Evolutionary conservation across 345 rosid genomes (phyloP), one percentile per base, ranked within the genome.

Genomic region (Pistacia atlantica): DNA sequence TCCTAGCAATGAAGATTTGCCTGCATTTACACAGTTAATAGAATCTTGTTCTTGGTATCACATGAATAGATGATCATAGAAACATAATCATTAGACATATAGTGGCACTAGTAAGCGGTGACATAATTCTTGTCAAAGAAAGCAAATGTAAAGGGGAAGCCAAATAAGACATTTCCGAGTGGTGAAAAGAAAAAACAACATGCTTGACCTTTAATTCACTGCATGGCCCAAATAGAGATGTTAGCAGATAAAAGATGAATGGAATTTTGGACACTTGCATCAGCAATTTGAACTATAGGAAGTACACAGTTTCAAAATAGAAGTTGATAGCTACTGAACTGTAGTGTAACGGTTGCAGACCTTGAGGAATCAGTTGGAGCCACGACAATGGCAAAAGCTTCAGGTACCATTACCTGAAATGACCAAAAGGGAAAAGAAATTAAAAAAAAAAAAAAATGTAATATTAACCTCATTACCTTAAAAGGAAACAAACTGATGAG

Each of bases 301-400:
- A 54, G 65, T 35, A 22, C 9, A 48, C 59, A 66, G 4, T 38
- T 42, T 57, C 33, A 25, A 20, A 62, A 51, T 69, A 69, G 66
- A 69, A 35, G 42, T 58, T 73, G 0, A 20, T 67, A 45, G 35
- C 46, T 35, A 72, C 11, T 46, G 18, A 69, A 69, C 25, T 33
- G 37, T 58, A 13, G 67, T 18, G 20, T 62, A 31, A 46, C 45
- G 70, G 62, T 64, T 68, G 75, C 82, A 42, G 56, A 91, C 98
- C 89, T 90, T 79, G 93, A 88, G 76, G 79, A 75, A 86, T 94
- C 97, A 0, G 96, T 92, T 73, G 98, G 98, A 83, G 98, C 98
- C 85, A 94, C 81, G 35, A 92, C 98, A 8, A 95, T 89, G 33
- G 97, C 97, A 82, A 95, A 87, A 58, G 98, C 97, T 87, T 95